phyloP scores from a whole-genome alignment of 345 rosid species.

The Clausena lansium region DNA sequence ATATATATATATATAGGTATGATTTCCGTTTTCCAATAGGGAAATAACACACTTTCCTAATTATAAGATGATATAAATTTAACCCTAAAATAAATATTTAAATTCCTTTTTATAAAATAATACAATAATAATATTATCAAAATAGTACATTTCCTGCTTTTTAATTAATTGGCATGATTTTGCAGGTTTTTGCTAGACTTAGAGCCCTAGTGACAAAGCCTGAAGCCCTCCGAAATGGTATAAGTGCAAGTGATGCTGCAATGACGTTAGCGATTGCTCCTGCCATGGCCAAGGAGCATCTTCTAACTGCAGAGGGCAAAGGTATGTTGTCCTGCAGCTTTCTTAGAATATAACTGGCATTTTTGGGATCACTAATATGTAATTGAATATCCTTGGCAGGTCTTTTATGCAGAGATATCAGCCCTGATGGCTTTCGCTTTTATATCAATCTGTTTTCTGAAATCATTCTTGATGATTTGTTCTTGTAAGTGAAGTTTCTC shows the following conservation, averaged over 20 bases:
- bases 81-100: no score
- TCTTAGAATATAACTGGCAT: conserved; percentile 1
- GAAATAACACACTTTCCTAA: no score
- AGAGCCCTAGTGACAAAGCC: conserved; percentile 61
- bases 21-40: no score
- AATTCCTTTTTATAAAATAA: no score
- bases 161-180: not conserved
- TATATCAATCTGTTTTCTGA: conserved; percentile 77
- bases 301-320: conserved; percentile 82
- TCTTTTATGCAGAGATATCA: conserved; percentile 82
- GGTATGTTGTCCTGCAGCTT: conserved; percentile 39
- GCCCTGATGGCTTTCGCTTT: conserved; percentile 86
- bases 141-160: not conserved
- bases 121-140: no score
- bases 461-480: conserved; percentile 44
- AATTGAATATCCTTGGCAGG: conserved; percentile 45
- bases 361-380: conserved; percentile 10
- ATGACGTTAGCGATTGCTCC: conserved; percentile 90
- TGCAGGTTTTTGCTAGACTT: conserved; percentile 75
- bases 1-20: no score
- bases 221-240: conserved; percentile 62
- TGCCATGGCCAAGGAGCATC: conserved; percentile 98
- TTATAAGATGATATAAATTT: no score
- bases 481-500: conserved; percentile 53
- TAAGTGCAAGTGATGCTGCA: conserved; percentile 93